Percentiles rank a stretch among this genome's conserved stretches.
These are phyloP conservation scores for Aeschynomene evenia DNA, from an alignment of 306 rosid genomes.

Conservation along the genomic window DNA sequence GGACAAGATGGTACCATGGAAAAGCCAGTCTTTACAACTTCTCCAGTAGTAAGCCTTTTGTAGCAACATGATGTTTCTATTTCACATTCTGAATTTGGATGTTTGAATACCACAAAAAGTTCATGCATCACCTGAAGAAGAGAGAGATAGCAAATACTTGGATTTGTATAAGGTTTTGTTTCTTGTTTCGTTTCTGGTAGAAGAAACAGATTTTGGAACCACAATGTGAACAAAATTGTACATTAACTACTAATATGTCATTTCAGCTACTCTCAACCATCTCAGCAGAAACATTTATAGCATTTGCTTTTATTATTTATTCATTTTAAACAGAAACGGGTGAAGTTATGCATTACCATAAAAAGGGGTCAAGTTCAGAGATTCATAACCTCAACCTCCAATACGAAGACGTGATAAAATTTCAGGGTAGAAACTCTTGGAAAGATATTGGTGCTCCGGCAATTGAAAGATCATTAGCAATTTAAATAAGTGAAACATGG, in stretches of 20 bases:
- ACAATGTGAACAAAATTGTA: constrained; percentile 2
- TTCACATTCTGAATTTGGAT: background rate
- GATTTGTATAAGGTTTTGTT: background rate
- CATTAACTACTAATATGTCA: background rate
- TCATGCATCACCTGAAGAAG: no score
- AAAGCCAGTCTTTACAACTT: constrained; percentile 53
- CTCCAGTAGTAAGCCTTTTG: constrained; percentile 49
- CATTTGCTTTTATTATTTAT: background rate
- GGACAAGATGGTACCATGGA: constrained; percentile 42
- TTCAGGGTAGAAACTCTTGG: background rate
- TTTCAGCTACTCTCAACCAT: background rate
- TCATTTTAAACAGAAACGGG: background rate
- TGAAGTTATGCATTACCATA: no score
- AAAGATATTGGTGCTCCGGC: background rate
- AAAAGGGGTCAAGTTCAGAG: background rate
- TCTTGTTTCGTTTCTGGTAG: background rate
- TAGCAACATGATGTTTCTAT: constrained; percentile 28
- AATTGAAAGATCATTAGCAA: no score
- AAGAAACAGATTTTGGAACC: constrained; percentile 11
- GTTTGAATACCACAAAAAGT: no score
- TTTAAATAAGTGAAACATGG: background rate
- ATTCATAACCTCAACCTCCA: background rate
- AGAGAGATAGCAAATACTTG: constrained; percentile 19
- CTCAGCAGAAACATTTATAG: background rate
- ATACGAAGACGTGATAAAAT: background rate